Base-by-base conservation (phyloP, 169 alveolate species). In the Cardiosporidium cionae region DNA sequence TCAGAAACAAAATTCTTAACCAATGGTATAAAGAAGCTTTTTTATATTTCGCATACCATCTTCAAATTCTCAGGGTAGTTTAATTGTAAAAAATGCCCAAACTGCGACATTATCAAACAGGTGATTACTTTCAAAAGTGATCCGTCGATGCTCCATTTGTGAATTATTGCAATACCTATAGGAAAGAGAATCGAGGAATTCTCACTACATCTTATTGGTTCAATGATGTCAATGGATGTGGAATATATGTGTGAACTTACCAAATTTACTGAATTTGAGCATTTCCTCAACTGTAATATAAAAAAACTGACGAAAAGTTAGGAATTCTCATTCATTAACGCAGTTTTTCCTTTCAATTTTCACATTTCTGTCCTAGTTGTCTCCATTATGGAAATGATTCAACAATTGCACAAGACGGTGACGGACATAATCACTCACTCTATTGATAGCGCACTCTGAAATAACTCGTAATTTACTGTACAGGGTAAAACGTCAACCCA, bases 401-500 rank as follows among this genome's bases (percentile, higher is more conserved):
- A n/a, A n/a, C n/a, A n/a, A n/a, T n/a, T n/a, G n/a, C n/a, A n/a
- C n/a, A n/a, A n/a, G n/a, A n/a, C n/a, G n/a, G n/a, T n/a, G n/a
- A n/a, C n/a, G n/a, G n/a, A n/a, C n/a, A n/a, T n/a, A n/a, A n/a
- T n/a, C n/a, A n/a, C n/a, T n/a, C n/a, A n/a, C n/a, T n/a, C n/a
- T n/a, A 44, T 44, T n/a, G 58, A 44, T 16, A 44, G 58, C n/a
- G n/a, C 16, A n/a, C 16, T 16, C n/a, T 44, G 16, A 44, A 44
- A 44, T 44, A n/a, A 16, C n/a, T n/a, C 58, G n/a, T 16, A 44
- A 16, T 44, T 44, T 16, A n/a, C 16, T 44, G 16, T 44, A 44
- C 58, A 68, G 72, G 34, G 37, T 9, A 34, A 36, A 3, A 32
- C 68, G 22, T 65, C 80, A 16, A 63, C 74, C 16, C 74, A 65